Percentiles rank a stretch among this genome's conserved stretches.
phyloP scores from a whole-genome alignment of 768 basidiomycete genomes.

The Pleurotus pulmonarius region DNA sequence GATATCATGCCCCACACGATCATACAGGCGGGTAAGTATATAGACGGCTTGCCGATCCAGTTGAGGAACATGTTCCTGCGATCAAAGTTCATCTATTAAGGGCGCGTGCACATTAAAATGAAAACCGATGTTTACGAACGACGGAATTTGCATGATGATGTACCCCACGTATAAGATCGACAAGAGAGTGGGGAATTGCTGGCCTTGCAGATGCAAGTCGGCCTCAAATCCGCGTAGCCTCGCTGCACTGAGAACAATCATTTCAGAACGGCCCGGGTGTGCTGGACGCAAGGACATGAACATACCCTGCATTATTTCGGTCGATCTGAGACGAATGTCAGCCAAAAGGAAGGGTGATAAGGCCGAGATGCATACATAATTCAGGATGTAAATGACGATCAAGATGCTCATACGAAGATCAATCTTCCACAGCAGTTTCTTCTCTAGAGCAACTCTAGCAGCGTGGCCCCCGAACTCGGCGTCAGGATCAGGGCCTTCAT shows the following conservation, averaged over 20 bases:
- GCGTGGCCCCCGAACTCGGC: slow-evolving; percentile 48
- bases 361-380: slow-evolving; percentile 30
- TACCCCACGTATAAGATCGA: slow-evolving; percentile 73
- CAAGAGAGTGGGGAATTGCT: slow-evolving; percentile 65
- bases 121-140: slow-evolving; percentile 36
- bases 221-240: slow-evolving; percentile 68
- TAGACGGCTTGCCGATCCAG: slow-evolving; percentile 61
- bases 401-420: slow-evolving; percentile 55
- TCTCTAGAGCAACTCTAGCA: slow-evolving; percentile 44
- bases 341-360: not conserved
- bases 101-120: not conserved
- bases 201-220: slow-evolving; percentile 59
- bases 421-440: slow-evolving; percentile 49
- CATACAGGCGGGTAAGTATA: slow-evolving; percentile 69
- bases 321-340: slow-evolving; percentile 46
- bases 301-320: slow-evolving; percentile 69
- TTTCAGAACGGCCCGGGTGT: not conserved
- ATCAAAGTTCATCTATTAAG: not conserved
- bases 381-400: slow-evolving; percentile 48
- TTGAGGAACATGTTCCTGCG: slow-evolving; percentile 74
- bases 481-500: slow-evolving; percentile 26
- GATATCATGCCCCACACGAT: slow-evolving; percentile 68
- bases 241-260: slow-evolving; percentile 47
- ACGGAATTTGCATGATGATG: slow-evolving; percentile 78
- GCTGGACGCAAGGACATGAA: slow-evolving; percentile 8